These are phyloP conservation scores for Ampelocalamus luodianensis DNA, from an alignment of 176 grass and related monocot genomes.

Conservation along the genomic window DNA sequence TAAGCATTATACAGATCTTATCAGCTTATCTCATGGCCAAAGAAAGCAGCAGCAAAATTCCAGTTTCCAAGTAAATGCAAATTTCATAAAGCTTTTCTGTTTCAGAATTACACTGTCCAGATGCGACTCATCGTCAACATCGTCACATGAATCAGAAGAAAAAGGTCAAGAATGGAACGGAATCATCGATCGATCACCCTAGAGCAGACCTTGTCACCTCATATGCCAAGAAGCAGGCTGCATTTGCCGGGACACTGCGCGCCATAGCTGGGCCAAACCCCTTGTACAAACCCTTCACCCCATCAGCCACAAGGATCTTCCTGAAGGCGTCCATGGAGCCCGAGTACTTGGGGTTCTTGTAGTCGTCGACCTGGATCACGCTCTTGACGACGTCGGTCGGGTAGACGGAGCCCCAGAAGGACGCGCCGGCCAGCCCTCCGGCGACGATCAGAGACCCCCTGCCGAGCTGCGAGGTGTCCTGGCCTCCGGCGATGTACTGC, in stretches of 20 bases:
- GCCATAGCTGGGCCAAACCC: constrained; percentile 87
- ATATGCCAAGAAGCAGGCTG: constrained; percentile 81
- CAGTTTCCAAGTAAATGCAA: not conserved
- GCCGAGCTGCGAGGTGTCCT: constrained; percentile 64
- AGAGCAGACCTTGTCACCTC: constrained; percentile 69
- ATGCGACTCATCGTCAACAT: not conserved
- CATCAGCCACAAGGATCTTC: constrained; percentile 75
- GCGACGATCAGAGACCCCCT: constrained; percentile 68
- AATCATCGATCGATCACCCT: constrained; percentile 22
- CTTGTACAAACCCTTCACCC: constrained; percentile 75
- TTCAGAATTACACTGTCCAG: not conserved
- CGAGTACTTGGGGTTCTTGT: constrained; percentile 75
- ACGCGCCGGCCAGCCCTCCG: constrained; percentile 69
- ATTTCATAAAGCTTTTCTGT: not conserved
- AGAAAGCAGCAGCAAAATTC: not conserved
- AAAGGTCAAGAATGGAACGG: not conserved
- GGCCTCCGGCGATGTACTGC: constrained; percentile 58
- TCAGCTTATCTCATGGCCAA: not conserved
- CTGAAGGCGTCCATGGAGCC: constrained; percentile 70
- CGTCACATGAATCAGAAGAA: constrained; percentile 4
- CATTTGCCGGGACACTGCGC: constrained; percentile 80
- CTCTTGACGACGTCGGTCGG: constrained; percentile 86
- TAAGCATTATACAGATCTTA: not conserved
- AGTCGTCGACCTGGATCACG: constrained; percentile 84
- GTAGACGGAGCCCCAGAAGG: constrained; percentile 77